Conservation (phyloP, 805 yeast species). For the Saturnispora serradocipensis region DNA sequence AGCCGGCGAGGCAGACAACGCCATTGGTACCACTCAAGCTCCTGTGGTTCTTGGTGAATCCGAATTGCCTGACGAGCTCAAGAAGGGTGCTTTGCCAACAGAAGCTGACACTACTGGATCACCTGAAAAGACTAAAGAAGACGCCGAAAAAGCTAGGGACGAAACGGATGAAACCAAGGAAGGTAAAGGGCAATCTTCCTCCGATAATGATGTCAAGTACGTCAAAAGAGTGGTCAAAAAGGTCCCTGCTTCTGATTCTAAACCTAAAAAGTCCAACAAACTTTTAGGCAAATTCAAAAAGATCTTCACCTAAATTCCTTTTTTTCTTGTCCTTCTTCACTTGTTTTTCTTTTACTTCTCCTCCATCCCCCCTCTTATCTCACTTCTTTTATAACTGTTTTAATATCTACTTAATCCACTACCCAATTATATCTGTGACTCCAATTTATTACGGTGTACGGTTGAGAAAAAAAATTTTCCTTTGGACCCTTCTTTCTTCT, state of each 20-base stretch:
- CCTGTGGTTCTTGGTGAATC: neutral
- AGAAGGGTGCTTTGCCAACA: neutral
- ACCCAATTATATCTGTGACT: too few relatives aligned
- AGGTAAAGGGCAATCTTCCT: slow-evolving; percentile 8
- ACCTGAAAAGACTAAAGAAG: too few relatives aligned
- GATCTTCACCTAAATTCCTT: neutral
- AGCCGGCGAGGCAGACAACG: neutral
- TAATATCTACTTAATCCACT: neutral
- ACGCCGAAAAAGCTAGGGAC: neutral
- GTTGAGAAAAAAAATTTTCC: neutral
- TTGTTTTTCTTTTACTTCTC: neutral
- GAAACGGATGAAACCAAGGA: neutral
- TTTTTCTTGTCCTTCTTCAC: neutral
- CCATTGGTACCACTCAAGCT: neutral
- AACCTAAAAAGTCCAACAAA: neutral
- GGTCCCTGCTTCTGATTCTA: slow-evolving; percentile 6
- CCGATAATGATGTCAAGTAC: slow-evolving; percentile 10
- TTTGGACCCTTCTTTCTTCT: neutral
- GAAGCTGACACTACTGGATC: neutral
- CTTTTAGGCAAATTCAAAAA: neutral
- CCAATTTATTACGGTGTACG: neutral
- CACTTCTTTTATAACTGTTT: neutral
- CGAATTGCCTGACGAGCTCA: neutral
- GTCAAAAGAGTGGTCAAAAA: slow-evolving; percentile 34
- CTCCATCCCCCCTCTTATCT: neutral